Evolutionary conservation across 192 early-diverging fungal genomes (phyloP).

Genomic region (Coemansia sp.): DNA sequence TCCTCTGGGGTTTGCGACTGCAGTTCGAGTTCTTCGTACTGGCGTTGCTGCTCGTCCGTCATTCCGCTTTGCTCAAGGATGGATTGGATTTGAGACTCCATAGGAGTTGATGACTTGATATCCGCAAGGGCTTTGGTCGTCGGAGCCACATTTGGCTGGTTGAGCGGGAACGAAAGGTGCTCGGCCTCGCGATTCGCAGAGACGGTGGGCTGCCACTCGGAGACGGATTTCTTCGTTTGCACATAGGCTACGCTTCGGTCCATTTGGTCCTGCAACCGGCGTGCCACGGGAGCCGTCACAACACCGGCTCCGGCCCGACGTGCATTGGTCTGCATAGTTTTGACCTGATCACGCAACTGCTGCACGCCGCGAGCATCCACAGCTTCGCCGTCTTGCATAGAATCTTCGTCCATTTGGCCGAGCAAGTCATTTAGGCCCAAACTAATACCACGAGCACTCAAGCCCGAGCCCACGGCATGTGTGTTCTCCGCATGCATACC

Average conservation of each 20-base stretch:
- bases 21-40: slow-evolving; percentile 83
- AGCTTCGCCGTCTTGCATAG: slow-evolving; percentile 50
- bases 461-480: slow-evolving; percentile 39
- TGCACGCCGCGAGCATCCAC: slow-evolving; percentile 31
- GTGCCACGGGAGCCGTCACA: slow-evolving; percentile 76
- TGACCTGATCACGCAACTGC: slow-evolving; percentile 30
- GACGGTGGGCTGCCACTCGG: slow-evolving; percentile 82
- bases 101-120: slow-evolving; percentile 45
- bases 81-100: slow-evolving; percentile 79
- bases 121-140: slow-evolving; percentile 22
- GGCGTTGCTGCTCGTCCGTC: slow-evolving; percentile 69
- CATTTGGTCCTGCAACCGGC: slow-evolving; percentile 79
- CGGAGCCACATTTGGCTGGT: slow-evolving; percentile 3
- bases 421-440: slow-evolving; percentile 77
- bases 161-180: slow-evolving; percentile 69
- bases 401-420: slow-evolving; percentile 57
- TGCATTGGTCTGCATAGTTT: slow-evolving; percentile 29
- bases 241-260: slow-evolving; percentile 84
- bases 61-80: slow-evolving; percentile 72
- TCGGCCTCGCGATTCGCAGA: slow-evolving; percentile 82
- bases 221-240: slow-evolving; percentile 77
- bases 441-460: slow-evolving; percentile 59
- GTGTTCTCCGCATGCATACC: slow-evolving; percentile 35
- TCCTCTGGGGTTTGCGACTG: slow-evolving; percentile 84
- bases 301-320: slow-evolving; percentile 43